Evolutionary conservation across 306 rosid genomes (phyloP), one percentile per base, ranked within the genome.

Genomic region (Vigna hirtella): DNA sequence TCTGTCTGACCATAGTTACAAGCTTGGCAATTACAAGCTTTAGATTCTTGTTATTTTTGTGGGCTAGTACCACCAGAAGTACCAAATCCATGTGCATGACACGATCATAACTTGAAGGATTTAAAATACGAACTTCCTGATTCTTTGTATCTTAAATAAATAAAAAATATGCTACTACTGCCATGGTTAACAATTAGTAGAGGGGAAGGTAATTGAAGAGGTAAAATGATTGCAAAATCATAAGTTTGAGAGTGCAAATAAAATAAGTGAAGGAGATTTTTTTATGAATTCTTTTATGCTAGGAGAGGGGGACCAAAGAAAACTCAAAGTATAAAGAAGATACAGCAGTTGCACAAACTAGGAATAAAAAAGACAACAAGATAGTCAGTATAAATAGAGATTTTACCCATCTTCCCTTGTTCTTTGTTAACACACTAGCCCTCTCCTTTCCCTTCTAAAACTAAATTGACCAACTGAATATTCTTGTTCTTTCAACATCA

Each of bases 51-150:
- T 55, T 16, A 17, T 48, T 51, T 28, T 28, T 2, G n/a, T 7
- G 17, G n/a, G 17, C 57, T 55, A 28, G 22, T 53, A 56, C 76
- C 74, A 42, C 28, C 9, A 17, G 47, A 45, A 24, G 9, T 50
- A 18, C 53, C 49, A 38, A 20, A 45, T 55, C 55, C 66, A 61
- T 70, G 66, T 15, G 55, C 7, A 50, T 20, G 77, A 49, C 71
- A 62, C 36, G 45, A n/a, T 9, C 24, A 73, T 26, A 73, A 74
- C 32, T 8, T 10, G 4, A 43, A 43, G 14, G 15, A 2, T 11
- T 10, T 11, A 43, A 11, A 43, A 11, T 11, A 43, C 49, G 3
- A 43, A 43, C 15, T 71, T 71, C 34, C 45, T 17, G 11, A 71
- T 51, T 71, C 64, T 17, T 43, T 43, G 26, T 53, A 8, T 53